Evolutionary conservation across 805 yeast species (phyloP).

Genomic region (Yarrowia sp.): DNA sequence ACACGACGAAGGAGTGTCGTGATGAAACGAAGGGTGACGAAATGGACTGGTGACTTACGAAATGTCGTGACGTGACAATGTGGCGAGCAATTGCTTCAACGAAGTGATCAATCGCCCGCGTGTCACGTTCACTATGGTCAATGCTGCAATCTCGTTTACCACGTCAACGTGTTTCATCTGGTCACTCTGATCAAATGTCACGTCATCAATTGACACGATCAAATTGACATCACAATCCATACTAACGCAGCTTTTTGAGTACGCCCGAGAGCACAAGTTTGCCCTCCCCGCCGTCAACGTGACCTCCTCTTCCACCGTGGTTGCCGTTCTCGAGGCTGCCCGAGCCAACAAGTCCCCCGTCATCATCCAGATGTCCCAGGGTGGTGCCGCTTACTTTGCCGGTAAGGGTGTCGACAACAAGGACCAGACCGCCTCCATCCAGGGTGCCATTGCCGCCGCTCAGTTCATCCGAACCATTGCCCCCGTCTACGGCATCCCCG

Average conservation of each 20-base stretch:
- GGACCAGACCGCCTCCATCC: constrained; percentile 92
- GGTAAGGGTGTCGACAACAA: constrained; percentile 98
- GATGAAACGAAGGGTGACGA: too few relatives aligned
- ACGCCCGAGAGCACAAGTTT: constrained; percentile 90
- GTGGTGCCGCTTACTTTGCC: constrained; percentile 99
- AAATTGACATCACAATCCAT: background rate
- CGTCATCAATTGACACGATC: background rate
- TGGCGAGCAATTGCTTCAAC: too few relatives aligned
- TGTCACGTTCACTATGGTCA: too few relatives aligned
- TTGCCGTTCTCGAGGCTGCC: constrained; percentile 97
- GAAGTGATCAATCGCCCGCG: too few relatives aligned
- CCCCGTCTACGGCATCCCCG: constrained; percentile 96
- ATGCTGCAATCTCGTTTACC: too few relatives aligned
- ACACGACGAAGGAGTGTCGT: too few relatives aligned
- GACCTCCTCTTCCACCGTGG: constrained; percentile 95
- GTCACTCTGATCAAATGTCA: too few relatives aligned
- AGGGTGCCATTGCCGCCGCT: constrained; percentile 96
- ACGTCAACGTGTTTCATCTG: too few relatives aligned
- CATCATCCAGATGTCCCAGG: constrained; percentile 95
- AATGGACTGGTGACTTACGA: too few relatives aligned
- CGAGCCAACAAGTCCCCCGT: constrained; percentile 94
- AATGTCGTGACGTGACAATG: too few relatives aligned
- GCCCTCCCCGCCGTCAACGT: constrained; percentile 99
- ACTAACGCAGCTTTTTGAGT: constrained; percentile 63
- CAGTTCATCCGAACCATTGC: constrained; percentile 97